Base-by-base conservation (phyloP, 2,329 filamentous ascomycete genomes). In the Sporothrix variecibatus region DNA sequence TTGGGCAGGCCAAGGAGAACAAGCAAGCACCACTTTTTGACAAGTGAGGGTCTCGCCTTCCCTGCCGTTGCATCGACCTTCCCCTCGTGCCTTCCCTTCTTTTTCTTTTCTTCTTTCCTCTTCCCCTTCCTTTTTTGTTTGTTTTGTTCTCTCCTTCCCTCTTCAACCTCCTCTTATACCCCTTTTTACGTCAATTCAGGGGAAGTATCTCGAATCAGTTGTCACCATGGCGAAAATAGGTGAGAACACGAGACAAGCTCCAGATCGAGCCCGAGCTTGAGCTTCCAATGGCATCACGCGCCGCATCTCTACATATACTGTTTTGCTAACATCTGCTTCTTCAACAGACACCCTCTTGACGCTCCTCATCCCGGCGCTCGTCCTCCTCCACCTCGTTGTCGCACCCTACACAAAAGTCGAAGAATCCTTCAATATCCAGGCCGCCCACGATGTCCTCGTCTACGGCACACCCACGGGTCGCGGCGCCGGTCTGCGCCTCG, bases 401-500 rank as follows among this genome's bases (percentile, higher is more conserved):
- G 90, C 95, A 12, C 96, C 96, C 0, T 95, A 97, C 84, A 98
- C 95, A 74, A 99, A 99, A 82, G 96, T 99, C 75, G 96, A 99
- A 82, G 96, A 99, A 83, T 98, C 95, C 0, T 98, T 99, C 88
- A 97, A 97, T 82, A 90, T 98, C 74, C 96, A 99, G 82, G 96
- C 96, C 6, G 89, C 91, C 2, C 96, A 98, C 82, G 96, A 99
- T 81, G 92, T 99, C 49, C 82, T 97, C 75, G 88, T 89, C 51
- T 94, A 96, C 81, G 94, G 94, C 31, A 90, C 93, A 0, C 93
- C 94, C 0, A 87, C 85, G 0, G 75, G 76, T 31, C 81, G 83
- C 26, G 85, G 91, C 77, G 81, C 87, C 20, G 80, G 84, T 71
- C 81, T 85, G 15, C 87, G 86, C 53, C 83, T 96, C 20, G 86